Evolutionary conservation across 257 asterid species (phyloP).

Genomic region (Solanum gracilifrons): DNA sequence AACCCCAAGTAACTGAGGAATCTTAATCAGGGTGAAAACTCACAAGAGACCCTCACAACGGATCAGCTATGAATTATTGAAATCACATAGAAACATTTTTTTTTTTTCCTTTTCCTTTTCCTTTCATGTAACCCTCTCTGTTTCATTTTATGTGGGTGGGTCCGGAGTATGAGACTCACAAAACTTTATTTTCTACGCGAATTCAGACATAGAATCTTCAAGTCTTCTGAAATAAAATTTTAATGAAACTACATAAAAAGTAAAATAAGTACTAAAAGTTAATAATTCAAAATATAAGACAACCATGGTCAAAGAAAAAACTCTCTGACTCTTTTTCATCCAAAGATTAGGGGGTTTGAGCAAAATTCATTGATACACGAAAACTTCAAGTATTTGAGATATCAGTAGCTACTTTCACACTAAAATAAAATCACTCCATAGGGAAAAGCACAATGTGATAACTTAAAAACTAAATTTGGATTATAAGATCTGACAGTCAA

Average conservation of each 20-base stretch:
- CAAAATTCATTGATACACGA: neutral
- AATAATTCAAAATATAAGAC: neutral
- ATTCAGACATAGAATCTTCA: neutral
- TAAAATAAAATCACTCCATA: neutral
- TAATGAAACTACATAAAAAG: neutral
- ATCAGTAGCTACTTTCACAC: neutral
- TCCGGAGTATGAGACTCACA: neutral
- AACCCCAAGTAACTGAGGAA: neutral
- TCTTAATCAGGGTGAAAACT: neutral
- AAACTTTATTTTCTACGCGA: neutral
- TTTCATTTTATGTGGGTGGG: neutral
- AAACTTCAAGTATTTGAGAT: neutral
- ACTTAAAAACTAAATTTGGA: neutral
- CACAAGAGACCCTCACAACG: neutral
- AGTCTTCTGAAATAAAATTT: neutral
- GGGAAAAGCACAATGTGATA: neutral
- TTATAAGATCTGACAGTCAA: neutral
- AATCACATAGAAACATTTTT: neutral
- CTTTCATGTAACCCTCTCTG: neutral
- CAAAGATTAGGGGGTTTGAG: neutral
- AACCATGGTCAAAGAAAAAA: neutral
- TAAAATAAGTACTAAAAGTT: neutral
- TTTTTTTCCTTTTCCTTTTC: neutral
- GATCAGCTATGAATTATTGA: neutral
- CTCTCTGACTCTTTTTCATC: neutral